These are phyloP conservation scores for Entophlyctis helioformis DNA, from an alignment of 192 early-diverging fungal species.

Conservation along the genomic window DNA sequence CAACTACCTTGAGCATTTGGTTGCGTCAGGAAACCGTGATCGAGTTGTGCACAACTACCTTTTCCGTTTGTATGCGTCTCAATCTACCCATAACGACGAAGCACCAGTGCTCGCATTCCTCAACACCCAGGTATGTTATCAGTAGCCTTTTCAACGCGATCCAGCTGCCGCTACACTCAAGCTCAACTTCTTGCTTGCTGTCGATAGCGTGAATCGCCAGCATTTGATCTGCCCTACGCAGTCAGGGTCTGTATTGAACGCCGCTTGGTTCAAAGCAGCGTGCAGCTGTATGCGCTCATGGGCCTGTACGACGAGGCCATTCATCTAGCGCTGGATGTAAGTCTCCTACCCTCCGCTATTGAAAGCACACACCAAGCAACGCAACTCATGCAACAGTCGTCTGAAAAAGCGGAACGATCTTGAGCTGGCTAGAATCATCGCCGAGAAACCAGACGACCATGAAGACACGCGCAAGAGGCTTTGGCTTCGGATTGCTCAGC, in stretches of 20 bases:
- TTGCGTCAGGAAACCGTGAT: too few relatives aligned
- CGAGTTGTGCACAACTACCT: too few relatives aligned
- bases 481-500: constrained; percentile 88
- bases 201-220: constrained; percentile 68
- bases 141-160: too few relatives aligned
- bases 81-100: too few relatives aligned
- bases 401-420: constrained; percentile 60
- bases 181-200: too few relatives aligned
- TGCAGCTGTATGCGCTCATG: constrained; percentile 80
- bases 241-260: constrained; percentile 78
- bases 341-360: background rate
- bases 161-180: too few relatives aligned
- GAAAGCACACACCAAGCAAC: too few relatives aligned
- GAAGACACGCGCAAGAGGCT: constrained; percentile 68
- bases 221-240: constrained; percentile 87
- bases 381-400: too few relatives aligned
- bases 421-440: constrained; percentile 82
- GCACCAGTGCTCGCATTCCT: too few relatives aligned
- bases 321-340: constrained; percentile 70
- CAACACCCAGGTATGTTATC: too few relatives aligned
- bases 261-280: constrained; percentile 71
- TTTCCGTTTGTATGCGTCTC: too few relatives aligned
- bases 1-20: too few relatives aligned
- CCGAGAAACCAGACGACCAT: constrained; percentile 85
- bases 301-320: constrained; percentile 89